These are phyloP conservation scores for Fonsecaea monophora DNA, from an alignment of 2,329 filamentous ascomycete genomes.

Conservation along the genomic window DNA sequence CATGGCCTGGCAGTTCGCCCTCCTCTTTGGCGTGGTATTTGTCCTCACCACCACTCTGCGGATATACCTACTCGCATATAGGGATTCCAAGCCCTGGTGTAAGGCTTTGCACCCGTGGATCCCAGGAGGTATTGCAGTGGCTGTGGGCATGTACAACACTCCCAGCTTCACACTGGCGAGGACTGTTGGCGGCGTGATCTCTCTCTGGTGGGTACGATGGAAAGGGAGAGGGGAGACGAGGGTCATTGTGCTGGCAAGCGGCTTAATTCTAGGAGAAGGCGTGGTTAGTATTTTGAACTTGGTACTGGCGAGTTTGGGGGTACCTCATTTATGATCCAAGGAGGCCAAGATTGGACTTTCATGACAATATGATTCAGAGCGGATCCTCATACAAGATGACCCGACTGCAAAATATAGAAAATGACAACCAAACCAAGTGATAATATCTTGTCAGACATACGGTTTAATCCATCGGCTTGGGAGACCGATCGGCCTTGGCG, in stretches of 20 bases:
- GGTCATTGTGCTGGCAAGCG: conserved; percentile 86
- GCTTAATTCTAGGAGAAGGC: conserved; percentile 90
- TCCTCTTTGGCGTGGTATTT: conserved; percentile 77
- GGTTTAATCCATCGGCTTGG: neutral
- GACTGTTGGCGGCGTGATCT: conserved; percentile 76
- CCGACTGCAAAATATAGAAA: neutral
- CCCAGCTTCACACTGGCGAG: conserved; percentile 93
- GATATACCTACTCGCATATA: conserved; percentile 51
- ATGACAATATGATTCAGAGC: neutral
- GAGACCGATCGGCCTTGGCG: neutral
- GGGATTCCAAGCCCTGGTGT: conserved; percentile 36
- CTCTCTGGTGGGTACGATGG: conserved; percentile 76
- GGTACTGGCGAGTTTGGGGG: conserved; percentile 74
- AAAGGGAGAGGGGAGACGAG: conserved; percentile 62
- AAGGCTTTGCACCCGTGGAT: conserved; percentile 61
- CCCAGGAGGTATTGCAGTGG: conserved; percentile 93
- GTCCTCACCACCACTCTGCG: conserved; percentile 72
- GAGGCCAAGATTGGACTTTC: too few species aligned
- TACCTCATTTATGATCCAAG: conserved; percentile 70
- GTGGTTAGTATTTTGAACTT: conserved; percentile 91
- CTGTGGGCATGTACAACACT: conserved; percentile 97
- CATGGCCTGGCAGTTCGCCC: conserved; percentile 81
- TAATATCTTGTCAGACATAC: neutral
- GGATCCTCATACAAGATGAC: neutral
- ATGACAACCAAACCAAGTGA: neutral